Base-by-base conservation (phyloP, 148 eudicot genomes). In the Diospyros kaki region DNA sequence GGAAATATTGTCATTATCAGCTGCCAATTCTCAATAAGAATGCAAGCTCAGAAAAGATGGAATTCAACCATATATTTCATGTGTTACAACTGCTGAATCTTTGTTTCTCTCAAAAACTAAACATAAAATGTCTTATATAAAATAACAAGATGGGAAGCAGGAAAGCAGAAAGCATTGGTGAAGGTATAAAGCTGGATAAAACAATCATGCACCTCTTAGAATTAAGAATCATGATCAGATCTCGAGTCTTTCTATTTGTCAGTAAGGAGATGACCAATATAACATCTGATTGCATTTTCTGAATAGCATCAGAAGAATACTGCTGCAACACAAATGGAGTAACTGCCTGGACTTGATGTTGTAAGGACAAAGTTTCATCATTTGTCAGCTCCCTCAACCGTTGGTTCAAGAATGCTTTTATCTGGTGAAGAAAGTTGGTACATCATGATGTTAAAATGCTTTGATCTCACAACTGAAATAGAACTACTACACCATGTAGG, bases 301-400 rank as follows among this genome's bases (percentile, higher is more conserved):
- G 92, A 78, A 92, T 90, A 58, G 86, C 82, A 73, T 90, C 98
- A 74, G 93, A 75, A 65, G 87, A 66, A 73, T 92, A 92, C 71
- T 90, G 98, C 87, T 94, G 98, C 81, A 94, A 79, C 71, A 94
- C 91, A 75, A 84, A 85, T 12, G 98, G 97, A 83, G 97, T 87
- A 84, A 85, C 94, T 64, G 98, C 89, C 78, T 94, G 97, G 74
- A 94, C 96, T 87, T 94, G 97, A 83, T 94, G 87, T 89, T 92
- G 98, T 75, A 94, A 82, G 73, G 97, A 90, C 81, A 90, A 78
- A 65, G 89, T 92, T 80, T 92, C 97, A 70, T 81, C 87, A 85
- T 90, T 90, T 48, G 88, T 87, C 82, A 92, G 80, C 82, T 94
- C 98, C 65, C 72, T 72, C 66, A 87, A 79, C 72, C 98, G 84